Base-by-base conservation (phyloP, 2,329 filamentous ascomycete species). In the Nothophoma quercina region DNA sequence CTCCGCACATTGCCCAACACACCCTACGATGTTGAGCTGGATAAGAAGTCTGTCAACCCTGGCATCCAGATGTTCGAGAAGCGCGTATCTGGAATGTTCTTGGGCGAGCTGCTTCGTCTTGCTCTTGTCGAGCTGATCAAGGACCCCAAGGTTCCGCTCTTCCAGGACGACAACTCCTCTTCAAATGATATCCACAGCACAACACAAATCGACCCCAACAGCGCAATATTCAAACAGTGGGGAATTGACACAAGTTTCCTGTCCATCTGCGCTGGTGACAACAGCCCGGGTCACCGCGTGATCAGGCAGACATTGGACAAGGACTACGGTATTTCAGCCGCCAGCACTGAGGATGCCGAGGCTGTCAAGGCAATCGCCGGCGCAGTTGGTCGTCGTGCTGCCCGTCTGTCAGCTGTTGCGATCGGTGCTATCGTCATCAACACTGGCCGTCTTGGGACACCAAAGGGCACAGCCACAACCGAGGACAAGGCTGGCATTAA, bases 1-100 rank as follows among this genome's bases (percentile, higher is more conserved):
- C 85, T 98, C 60, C 90, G 88, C 63, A 89, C 96, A 16, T 82
- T 99, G 32, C 95, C 93, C 36, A 88, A 87, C 66, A 98, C 93
- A 0, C 79, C 85, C 0, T 98, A 91, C 78, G 95, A 99, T 71
- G 78, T 81, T 41, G 83, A 86, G 51, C 82, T 99, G 19, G 93
- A 99, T 75, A 78, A 80, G 50, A 85, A 88, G 55, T 95, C 88
- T 60, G 86, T 91, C 64, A 98, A 99, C 75, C 93, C 93, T 0
- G 95, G 95, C 21, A 86, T 96, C 56, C 95, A 99, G 72, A 96
- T 98, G 90, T 99, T 98, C 70, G 95, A 99, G 80, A 99, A 99
- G 83, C 89, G 93, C 39, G 89, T 99, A 13, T 96, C 92, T 0
- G 95, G 95, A 73, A 98, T 99, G 93, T 99, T 98, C 79, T 77